Evolutionary conservation across 805 yeast species (phyloP).

Genomic region (Starmerella gropengiesseri): DNA sequence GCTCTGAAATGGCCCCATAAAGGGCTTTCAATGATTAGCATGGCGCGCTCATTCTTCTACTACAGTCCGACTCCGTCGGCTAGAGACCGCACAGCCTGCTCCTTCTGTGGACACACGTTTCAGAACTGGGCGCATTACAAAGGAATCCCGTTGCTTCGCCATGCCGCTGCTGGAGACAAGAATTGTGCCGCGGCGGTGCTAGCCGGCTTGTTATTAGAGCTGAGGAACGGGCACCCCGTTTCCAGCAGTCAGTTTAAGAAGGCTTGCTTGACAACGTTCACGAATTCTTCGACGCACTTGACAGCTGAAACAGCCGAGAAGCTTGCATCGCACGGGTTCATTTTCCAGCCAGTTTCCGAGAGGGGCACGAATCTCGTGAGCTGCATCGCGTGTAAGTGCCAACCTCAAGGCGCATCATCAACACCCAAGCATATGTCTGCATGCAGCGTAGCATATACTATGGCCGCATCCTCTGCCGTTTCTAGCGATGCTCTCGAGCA

Average conservation of each 20-base stretch:
- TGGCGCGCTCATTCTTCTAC: constrained; percentile 8
- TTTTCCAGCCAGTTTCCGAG: neutral
- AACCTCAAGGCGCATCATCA: constrained; percentile 1
- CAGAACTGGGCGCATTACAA: neutral
- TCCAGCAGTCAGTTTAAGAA: neutral
- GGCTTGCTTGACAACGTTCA: neutral
- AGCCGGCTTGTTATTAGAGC: neutral
- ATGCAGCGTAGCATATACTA: too few relatives aligned
- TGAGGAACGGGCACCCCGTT: neutral
- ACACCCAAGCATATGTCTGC: neutral
- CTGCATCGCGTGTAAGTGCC: constrained; percentile 9
- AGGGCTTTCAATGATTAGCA: constrained; percentile 7
- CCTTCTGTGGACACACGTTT: neutral
- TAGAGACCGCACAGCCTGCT: constrained; percentile 6
- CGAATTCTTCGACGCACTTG: neutral
- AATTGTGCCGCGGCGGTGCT: constrained; percentile 6
- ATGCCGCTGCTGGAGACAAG: neutral
- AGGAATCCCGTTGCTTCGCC: constrained; percentile 6
- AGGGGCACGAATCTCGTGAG: neutral
- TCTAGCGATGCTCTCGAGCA: too few relatives aligned
- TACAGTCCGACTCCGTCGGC: neutral
- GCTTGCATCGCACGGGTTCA: constrained; percentile 7
- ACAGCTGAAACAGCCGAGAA: neutral
- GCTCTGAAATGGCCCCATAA: constrained; percentile 5
- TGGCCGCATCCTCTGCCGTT: too few relatives aligned